Conservation (phyloP, 371 early-diverging fungal genomes). For the Zychaea mexicana region DNA sequence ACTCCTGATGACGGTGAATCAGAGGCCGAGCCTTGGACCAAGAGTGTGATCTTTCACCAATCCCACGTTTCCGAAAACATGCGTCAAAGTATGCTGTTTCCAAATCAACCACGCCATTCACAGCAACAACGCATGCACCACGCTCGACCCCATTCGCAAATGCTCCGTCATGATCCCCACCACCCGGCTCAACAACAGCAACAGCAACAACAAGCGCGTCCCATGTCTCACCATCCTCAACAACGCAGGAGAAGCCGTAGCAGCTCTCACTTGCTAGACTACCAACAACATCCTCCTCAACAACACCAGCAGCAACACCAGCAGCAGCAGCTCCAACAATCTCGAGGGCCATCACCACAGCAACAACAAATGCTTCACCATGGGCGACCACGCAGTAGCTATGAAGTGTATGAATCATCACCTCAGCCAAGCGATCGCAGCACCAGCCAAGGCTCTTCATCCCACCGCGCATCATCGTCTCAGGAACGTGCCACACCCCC, state of each 20-base stretch:
- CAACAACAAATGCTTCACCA: not conserved
- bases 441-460: not conserved
- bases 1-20: constrained; percentile 44
- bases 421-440: constrained; percentile 13
- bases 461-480: not conserved
- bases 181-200: not conserved
- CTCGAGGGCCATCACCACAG: constrained; percentile 4
- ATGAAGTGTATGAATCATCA: constrained; percentile 13
- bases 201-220: constrained; percentile 3
- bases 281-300: constrained; percentile 2
- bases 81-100: constrained; percentile 29
- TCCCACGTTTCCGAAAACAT: constrained; percentile 40
- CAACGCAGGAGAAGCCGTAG: constrained; percentile 5
- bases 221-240: not conserved
- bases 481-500: not conserved
- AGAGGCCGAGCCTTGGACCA: constrained; percentile 41
- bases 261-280: constrained; percentile 4
- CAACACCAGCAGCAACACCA: not conserved
- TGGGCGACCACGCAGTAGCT: constrained; percentile 4
- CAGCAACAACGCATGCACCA: constrained; percentile 2
- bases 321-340: constrained; percentile 19
- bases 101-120: constrained; percentile 15
- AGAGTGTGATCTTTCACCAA: constrained; percentile 52
- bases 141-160: constrained; percentile 6
- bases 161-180: not conserved